These are phyloP conservation scores for Eragrostis curvula DNA, from an alignment of 176 grass and related monocot genomes.

Conservation along the genomic window DNA sequence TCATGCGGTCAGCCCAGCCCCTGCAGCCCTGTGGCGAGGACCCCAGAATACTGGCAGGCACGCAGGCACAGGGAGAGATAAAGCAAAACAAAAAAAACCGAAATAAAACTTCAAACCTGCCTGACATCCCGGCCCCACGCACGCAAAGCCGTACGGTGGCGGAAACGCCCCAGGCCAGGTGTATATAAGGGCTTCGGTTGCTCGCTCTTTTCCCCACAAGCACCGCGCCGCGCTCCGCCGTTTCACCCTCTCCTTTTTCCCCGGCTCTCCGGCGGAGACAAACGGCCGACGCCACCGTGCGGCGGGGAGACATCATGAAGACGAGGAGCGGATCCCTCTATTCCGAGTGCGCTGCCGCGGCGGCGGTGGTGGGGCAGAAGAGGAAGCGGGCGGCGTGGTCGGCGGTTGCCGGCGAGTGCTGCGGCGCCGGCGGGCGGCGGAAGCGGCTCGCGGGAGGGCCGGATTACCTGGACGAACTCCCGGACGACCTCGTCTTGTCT, in stretches of 20 bases:
- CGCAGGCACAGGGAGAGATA: not conserved
- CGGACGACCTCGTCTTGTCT: conserved; percentile 71
- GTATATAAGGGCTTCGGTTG: conserved; percentile 32
- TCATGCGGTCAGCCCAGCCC: conserved; percentile 20
- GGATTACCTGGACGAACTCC: conserved; percentile 63
- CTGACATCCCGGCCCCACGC: not conserved
- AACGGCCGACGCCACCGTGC: too few relatives aligned
- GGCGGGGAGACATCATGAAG: conserved; percentile 39
- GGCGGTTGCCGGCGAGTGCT: conserved; percentile 32
- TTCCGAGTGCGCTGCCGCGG: not conserved
- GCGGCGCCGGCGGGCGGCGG: not conserved
- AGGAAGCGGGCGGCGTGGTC: conserved; percentile 12
- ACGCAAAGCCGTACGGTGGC: not conserved
- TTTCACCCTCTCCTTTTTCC: not conserved
- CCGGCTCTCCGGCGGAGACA: not conserved
- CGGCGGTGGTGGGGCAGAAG: not conserved
- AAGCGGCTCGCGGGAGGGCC: conserved; percentile 13
- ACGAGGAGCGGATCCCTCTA: conserved; percentile 61
- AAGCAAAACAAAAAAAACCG: conserved; percentile 1
- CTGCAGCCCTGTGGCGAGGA: not conserved
- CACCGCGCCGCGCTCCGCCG: not conserved
- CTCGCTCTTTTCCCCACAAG: conserved; percentile 24
- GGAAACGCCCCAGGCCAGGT: not conserved
- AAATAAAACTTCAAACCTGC: not conserved
- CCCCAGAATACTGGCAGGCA: not conserved